Evolutionary conservation across 2,329 filamentous ascomycete species (phyloP).

Genomic region (Juglanconis sp.): DNA sequence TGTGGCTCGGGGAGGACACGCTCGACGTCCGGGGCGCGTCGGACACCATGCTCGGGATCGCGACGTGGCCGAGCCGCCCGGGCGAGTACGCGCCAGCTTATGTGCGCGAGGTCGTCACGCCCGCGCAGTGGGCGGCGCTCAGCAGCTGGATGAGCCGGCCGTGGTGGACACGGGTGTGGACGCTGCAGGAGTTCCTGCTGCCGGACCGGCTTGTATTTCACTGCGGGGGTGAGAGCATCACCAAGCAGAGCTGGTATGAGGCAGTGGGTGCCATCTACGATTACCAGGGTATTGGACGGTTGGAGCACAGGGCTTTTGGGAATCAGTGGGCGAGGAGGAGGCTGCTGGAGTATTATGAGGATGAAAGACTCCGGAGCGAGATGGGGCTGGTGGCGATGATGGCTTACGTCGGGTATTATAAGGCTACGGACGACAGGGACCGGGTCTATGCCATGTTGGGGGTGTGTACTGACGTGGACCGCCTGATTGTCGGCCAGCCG

Average conservation of each 20-base stretch:
- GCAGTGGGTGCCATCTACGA: not conserved
- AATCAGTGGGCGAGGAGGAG: constrained; percentile 3
- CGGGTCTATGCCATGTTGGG: not conserved
- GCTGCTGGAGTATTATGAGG: not conserved
- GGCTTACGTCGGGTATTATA: constrained; percentile 2
- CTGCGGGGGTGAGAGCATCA: not conserved
- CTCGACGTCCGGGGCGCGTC: not conserved
- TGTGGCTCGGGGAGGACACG: not conserved
- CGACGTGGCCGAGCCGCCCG: not conserved
- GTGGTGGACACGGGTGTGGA: constrained; percentile 6
- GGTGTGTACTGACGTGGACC: not conserved
- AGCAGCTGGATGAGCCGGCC: not conserved
- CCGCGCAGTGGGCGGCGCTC: not conserved
- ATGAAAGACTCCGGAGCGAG: not conserved
- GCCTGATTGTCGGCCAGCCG: not conserved
- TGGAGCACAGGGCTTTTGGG: not conserved
- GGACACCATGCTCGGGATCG: not conserved
- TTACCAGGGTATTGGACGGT: not conserved
- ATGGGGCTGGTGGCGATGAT: constrained; percentile 5
- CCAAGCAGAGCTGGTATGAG: not conserved
- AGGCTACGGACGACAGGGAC: not conserved
- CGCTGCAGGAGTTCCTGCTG: constrained; percentile 5
- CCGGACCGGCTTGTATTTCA: not conserved
- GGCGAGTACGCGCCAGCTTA: not conserved
- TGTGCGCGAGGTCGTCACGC: not conserved